Conservation (phyloP, 2,329 filamentous ascomycete species). For the Colletotrichum plurivorum region DNA sequence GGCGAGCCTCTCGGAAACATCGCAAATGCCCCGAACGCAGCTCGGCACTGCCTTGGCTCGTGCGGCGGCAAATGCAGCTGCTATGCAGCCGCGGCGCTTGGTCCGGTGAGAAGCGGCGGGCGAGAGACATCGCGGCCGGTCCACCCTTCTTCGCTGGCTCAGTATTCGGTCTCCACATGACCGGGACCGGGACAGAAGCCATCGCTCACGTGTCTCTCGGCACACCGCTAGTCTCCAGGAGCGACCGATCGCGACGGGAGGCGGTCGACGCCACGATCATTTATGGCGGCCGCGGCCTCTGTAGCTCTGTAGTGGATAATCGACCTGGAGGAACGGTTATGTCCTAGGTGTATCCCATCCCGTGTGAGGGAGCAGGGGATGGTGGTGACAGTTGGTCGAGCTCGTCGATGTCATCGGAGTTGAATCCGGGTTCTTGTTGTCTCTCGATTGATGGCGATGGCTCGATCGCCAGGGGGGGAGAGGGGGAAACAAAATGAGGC, state of each 20-base stretch:
- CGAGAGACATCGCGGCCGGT: slow-evolving; percentile 20
- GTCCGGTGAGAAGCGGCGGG: slow-evolving; percentile 18
- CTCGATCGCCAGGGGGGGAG: not conserved
- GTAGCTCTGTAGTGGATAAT: too few relatives aligned
- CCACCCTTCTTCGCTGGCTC: slow-evolving; percentile 21
- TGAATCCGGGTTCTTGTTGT: slow-evolving; percentile 2
- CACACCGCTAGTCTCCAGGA: slow-evolving; percentile 38
- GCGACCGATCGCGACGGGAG: slow-evolving; percentile 25
- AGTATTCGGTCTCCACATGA: slow-evolving; percentile 23
- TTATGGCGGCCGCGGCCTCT: not conserved
- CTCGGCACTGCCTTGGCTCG: slow-evolving; percentile 16
- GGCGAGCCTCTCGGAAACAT: too few relatives aligned
- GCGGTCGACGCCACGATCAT: not conserved
- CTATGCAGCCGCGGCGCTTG: slow-evolving; percentile 4
- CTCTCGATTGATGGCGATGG: not conserved
- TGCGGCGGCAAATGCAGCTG: slow-evolving; percentile 24
- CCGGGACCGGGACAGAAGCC: slow-evolving; percentile 33
- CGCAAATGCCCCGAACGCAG: too few relatives aligned
- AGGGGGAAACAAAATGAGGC: slow-evolving; percentile 31
- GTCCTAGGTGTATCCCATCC: not conserved
- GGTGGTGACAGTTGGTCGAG: not conserved
- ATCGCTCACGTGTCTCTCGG: slow-evolving; percentile 35
- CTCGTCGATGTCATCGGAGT: not conserved
- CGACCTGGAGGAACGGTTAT: too few relatives aligned
- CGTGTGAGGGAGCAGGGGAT: not conserved